Percentiles rank a stretch among this genome's conserved stretches.
Evolutionary conservation across 169 alveolate species (phyloP).

Genomic region (Prorocentrum cordatum): DNA sequence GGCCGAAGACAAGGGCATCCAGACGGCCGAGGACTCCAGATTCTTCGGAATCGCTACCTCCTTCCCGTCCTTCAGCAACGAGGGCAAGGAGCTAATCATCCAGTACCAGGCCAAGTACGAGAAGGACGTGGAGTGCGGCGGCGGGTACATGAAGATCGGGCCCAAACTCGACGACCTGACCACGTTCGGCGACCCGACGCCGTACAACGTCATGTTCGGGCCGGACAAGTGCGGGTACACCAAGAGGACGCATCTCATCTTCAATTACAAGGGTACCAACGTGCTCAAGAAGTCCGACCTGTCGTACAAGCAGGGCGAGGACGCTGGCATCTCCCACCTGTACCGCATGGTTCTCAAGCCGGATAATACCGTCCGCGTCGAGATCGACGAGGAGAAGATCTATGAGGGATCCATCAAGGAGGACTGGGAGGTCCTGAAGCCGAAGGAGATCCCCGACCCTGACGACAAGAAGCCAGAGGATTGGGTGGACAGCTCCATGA

Average conservation of each 20-base stretch:
- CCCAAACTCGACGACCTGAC: slow-evolving; percentile 29
- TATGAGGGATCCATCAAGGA: slow-evolving; percentile 64
- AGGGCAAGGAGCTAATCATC: slow-evolving; percentile 47
- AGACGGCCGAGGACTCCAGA: slow-evolving; percentile 9
- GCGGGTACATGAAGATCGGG: slow-evolving; percentile 70
- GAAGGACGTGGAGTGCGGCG: slow-evolving; percentile 71
- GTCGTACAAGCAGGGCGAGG: slow-evolving; percentile 62
- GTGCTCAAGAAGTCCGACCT: slow-evolving; percentile 69
- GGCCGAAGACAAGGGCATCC: neutral
- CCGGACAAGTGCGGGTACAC: slow-evolving; percentile 71
- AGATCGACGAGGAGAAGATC: slow-evolving; percentile 58
- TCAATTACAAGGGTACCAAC: slow-evolving; percentile 42
- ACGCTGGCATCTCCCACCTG: slow-evolving; percentile 56
- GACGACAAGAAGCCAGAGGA: slow-evolving; percentile 70
- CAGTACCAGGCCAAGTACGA: slow-evolving; percentile 71
- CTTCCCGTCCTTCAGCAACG: slow-evolving; percentile 61
- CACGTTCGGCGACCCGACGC: slow-evolving; percentile 61
- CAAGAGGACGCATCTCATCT: slow-evolving; percentile 70
- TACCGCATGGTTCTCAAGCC: slow-evolving; percentile 41
- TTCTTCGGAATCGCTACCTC: slow-evolving; percentile 42
- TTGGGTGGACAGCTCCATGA: slow-evolving; percentile 65
- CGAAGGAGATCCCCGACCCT: slow-evolving; percentile 62
- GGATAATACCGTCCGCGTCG: slow-evolving; percentile 61
- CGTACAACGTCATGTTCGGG: slow-evolving; percentile 72
- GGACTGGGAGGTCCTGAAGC: slow-evolving; percentile 41